Conservation (phyloP, 2,329 filamentous ascomycete species). For the Botrytis elliptica region DNA sequence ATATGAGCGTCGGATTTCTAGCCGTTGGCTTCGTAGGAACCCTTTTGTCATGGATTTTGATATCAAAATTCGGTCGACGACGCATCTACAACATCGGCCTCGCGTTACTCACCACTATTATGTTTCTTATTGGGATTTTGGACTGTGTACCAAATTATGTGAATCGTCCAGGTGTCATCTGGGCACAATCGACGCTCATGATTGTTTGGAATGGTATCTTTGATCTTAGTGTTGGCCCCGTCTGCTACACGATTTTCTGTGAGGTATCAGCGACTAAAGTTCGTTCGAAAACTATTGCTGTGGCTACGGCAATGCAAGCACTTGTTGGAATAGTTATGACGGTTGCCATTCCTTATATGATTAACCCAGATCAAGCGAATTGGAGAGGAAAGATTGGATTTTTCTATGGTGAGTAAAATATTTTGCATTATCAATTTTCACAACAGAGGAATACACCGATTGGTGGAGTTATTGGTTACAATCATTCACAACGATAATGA, state of each 20-base stretch:
- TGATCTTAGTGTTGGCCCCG: slow-evolving; percentile 38
- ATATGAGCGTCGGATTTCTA: slow-evolving; percentile 61
- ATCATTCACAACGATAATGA: not conserved
- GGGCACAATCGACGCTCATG: slow-evolving; percentile 29
- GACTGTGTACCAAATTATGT: slow-evolving; percentile 41
- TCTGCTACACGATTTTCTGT: slow-evolving; percentile 45
- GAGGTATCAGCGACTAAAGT: slow-evolving; percentile 47
- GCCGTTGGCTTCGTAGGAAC: slow-evolving; percentile 60
- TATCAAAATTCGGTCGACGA: slow-evolving; percentile 59
- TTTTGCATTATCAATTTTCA: not conserved
- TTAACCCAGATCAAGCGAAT: slow-evolving; percentile 41
- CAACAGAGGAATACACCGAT: not conserved
- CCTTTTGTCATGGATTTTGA: slow-evolving; percentile 65
- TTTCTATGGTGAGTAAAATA: slow-evolving; percentile 31
- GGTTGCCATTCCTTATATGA: slow-evolving; percentile 35
- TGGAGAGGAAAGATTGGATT: slow-evolving; percentile 36
- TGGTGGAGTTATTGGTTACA: not conserved
- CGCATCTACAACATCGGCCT: slow-evolving; percentile 62
- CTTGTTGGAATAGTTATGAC: slow-evolving; percentile 30
- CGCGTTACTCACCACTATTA: slow-evolving; percentile 49
- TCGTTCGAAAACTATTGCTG: slow-evolving; percentile 36
- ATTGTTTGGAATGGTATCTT: slow-evolving; percentile 32
- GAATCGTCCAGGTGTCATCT: slow-evolving; percentile 27
- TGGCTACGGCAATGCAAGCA: slow-evolving; percentile 30
- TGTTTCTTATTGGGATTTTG: slow-evolving; percentile 47